A percentile compares a stretch with the other conserved stretches of the same genome.
Evolutionary conservation across 371 early-diverging fungal genomes (phyloP).

Genomic region (Catenaria anguillulae): DNA sequence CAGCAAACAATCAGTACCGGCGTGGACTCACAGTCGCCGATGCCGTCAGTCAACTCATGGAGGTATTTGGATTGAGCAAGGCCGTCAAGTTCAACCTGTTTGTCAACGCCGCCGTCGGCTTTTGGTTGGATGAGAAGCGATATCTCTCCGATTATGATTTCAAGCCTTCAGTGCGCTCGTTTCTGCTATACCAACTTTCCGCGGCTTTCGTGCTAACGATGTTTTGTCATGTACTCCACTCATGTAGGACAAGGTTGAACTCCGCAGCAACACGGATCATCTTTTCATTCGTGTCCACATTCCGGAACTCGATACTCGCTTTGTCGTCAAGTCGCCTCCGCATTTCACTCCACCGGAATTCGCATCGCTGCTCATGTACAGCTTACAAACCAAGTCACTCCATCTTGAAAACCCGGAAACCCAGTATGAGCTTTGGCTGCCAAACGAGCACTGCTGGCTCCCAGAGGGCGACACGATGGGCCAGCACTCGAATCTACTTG

Average conservation of each 20-base stretch:
- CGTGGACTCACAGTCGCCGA: background rate
- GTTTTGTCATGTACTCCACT: background rate
- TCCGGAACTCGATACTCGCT: slow-evolving; percentile 4
- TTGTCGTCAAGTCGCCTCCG: background rate
- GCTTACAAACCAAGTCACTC: slow-evolving; percentile 13
- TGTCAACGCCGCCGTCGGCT: background rate
- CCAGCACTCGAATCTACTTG: slow-evolving; percentile 9
- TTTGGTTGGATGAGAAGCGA: background rate
- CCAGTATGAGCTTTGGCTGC: slow-evolving; percentile 14
- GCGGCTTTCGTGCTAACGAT: background rate
- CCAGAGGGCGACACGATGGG: slow-evolving; percentile 9
- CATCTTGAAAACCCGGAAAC: slow-evolving; percentile 1
- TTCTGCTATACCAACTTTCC: too few relatives aligned
- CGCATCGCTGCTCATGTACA: slow-evolving; percentile 13
- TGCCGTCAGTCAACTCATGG: background rate
- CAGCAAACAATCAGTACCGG: background rate
- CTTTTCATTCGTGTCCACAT: slow-evolving; percentile 1
- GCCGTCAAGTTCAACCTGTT: background rate
- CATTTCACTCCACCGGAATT: slow-evolving; percentile 9
- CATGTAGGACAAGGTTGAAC: background rate
- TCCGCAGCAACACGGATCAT: background rate
- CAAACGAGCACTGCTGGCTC: slow-evolving; percentile 12
- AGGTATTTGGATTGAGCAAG: background rate
- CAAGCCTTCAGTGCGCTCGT: background rate
- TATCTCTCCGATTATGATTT: background rate